Evolutionary conservation across 2,329 filamentous ascomycete species (phyloP).

Genomic region (Penicillium frequentans): DNA sequence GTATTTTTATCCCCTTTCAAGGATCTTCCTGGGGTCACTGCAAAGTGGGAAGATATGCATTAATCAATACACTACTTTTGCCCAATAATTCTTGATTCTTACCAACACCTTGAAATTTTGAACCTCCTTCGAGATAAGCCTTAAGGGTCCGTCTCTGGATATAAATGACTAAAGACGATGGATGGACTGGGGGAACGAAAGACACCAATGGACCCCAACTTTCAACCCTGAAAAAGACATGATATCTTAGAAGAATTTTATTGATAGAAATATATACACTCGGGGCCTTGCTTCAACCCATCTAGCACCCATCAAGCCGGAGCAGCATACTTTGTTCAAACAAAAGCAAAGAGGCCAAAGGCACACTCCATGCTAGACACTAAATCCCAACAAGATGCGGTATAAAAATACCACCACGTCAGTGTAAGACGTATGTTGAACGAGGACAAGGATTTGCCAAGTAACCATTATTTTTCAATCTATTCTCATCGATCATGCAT

Average conservation of each 20-base stretch:
- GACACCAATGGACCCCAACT: too few species aligned
- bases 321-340: background rate
- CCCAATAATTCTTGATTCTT: background rate
- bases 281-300: background rate
- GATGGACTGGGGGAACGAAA: too few species aligned
- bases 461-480: background rate
- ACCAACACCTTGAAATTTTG: too few species aligned
- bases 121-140: too few species aligned
- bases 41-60: background rate
- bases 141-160: too few species aligned
- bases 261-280: background rate
- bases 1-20: background rate
- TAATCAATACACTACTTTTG: background rate
- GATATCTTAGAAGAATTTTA: background rate
- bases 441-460: too few species aligned
- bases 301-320: background rate
- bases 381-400: background rate
- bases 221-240: background rate
- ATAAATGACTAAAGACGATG: too few species aligned
- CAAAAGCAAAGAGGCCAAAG: slow-evolving; percentile 5
- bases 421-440: too few species aligned
- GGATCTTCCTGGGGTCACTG: background rate
- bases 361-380: background rate
- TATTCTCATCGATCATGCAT: background rate
- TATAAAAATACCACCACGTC: background rate